Evolutionary conservation across 202 grass and related monocot species (phyloP), one percentile per base, ranked within the genome.

Genomic region (Panicum virgatum): DNA sequence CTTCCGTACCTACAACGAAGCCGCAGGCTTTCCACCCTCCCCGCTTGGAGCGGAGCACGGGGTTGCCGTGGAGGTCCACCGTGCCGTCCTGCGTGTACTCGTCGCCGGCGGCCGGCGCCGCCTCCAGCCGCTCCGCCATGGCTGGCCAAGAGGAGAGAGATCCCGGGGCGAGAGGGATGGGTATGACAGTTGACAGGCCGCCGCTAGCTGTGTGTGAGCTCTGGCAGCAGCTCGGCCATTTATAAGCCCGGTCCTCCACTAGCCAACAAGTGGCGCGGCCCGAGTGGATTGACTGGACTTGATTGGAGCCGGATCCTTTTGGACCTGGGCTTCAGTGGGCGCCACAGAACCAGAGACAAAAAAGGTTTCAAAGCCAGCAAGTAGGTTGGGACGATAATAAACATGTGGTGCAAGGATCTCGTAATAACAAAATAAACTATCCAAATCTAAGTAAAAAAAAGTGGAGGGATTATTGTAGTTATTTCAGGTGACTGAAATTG

Each of bases 21-120:
- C 82, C 81, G 87, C 96, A 98, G 66, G 96, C 96, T 23, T 78
- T 92, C 95, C 95, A 98, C 7, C 95, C 95, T 9, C 95, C 95
- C 7, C 90, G 80, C 52, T 86, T 89, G 75, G 95, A 85, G 13
- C 95, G 83, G 68, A 94, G 95, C 75, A 94, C 89, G 4, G 90
- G 90, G 79, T 94, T 91, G 62, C 95, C 95, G 37, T 46, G 88
- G 66, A 98, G 86, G 80, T 98, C 95, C 29, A 92, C 93, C 7
- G 96, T 89, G 50, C 92, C 90, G 78, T 98, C 96, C 80, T 88
- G 78, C 23, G 96, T 95, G 86, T 93, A 98, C 71, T 91, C 92
- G 22, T 73, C 83, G 69, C 59, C 73, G 20, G 14, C 18, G 43
- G 58, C 75, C 11, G 25, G 34, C 66, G 79, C 73, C 62, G 87